These are phyloP conservation scores for Funneliformis geosporum DNA, from an alignment of 192 early-diverging fungal species.

Conservation along the genomic window DNA sequence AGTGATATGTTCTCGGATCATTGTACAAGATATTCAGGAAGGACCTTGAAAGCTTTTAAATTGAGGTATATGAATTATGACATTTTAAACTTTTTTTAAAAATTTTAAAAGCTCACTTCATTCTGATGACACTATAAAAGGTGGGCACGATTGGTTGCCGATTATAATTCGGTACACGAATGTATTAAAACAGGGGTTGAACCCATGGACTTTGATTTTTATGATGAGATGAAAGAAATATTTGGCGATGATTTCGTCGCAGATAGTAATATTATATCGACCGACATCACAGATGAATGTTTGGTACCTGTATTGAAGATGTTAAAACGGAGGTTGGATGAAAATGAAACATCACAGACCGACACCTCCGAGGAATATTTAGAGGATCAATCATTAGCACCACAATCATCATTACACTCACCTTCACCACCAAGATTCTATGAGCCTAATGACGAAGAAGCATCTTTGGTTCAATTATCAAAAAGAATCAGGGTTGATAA, in stretches of 20 bases:
- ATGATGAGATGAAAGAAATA: slow-evolving; percentile 2
- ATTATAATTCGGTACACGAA: not conserved
- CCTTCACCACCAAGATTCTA: not conserved
- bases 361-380: not conserved
- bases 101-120: not conserved
- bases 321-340: not conserved
- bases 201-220: slow-evolving; percentile 11
- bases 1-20: slow-evolving; percentile 6
- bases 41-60: slow-evolving; percentile 7
- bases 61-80: not conserved
- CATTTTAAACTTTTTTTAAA: not conserved
- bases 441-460: not conserved
- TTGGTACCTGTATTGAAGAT: not conserved
- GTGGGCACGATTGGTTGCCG: not conserved
- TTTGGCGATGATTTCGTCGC: not conserved
- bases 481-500: not conserved
- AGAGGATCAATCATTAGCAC: not conserved
- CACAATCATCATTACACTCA: too few relatives aligned
- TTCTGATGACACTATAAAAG: not conserved
- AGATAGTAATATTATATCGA: not conserved
- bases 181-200: not conserved
- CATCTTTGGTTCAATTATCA: not conserved
- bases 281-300: too few relatives aligned
- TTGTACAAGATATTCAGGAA: not conserved
- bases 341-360: not conserved